Conservation (phyloP, 2,329 filamentous ascomycete species). For the Aspergillus fijiensis region DNA sequence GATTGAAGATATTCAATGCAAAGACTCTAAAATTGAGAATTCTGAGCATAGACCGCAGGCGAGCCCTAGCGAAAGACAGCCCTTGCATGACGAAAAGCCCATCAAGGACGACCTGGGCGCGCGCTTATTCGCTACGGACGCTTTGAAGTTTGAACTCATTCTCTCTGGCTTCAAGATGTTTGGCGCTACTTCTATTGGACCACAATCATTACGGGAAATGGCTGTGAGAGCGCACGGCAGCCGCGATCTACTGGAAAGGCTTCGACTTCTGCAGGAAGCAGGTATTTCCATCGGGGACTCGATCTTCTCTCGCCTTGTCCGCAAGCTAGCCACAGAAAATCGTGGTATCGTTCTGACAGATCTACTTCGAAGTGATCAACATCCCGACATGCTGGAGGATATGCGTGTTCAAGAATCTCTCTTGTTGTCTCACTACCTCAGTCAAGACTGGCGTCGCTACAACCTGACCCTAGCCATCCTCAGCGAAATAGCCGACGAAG, state of each 20-base stretch:
- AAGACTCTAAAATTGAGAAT: slow-evolving; percentile 13
- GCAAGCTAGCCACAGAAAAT: slow-evolving; percentile 60
- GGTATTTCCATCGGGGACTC: slow-evolving; percentile 64
- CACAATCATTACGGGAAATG: slow-evolving; percentile 74
- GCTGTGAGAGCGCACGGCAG: slow-evolving; percentile 63
- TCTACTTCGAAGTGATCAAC: slow-evolving; percentile 60
- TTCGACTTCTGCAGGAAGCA: slow-evolving; percentile 60
- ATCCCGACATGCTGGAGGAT: slow-evolving; percentile 64
- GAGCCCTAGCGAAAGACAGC: neutral
- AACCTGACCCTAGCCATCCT: slow-evolving; percentile 58
- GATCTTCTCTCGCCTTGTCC: slow-evolving; percentile 65
- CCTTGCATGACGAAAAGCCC: slow-evolving; percentile 39
- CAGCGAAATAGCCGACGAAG: slow-evolving; percentile 37
- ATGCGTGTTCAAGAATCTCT: slow-evolving; percentile 54
- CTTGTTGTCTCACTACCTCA: slow-evolving; percentile 53
- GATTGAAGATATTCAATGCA: neutral
- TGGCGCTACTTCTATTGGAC: slow-evolving; percentile 70
- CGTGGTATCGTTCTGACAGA: slow-evolving; percentile 55
- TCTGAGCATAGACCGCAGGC: neutral
- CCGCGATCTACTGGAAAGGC: slow-evolving; percentile 56
- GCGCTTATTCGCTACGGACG: slow-evolving; percentile 76
- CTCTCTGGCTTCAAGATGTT: slow-evolving; percentile 69
- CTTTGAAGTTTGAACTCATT: slow-evolving; percentile 70
- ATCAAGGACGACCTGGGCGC: slow-evolving; percentile 71
- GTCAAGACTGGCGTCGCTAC: slow-evolving; percentile 52